Evolutionary conservation across 495 filamentous ascomycete genomes (phyloP).

Genomic region (Daldinia grandis): DNA sequence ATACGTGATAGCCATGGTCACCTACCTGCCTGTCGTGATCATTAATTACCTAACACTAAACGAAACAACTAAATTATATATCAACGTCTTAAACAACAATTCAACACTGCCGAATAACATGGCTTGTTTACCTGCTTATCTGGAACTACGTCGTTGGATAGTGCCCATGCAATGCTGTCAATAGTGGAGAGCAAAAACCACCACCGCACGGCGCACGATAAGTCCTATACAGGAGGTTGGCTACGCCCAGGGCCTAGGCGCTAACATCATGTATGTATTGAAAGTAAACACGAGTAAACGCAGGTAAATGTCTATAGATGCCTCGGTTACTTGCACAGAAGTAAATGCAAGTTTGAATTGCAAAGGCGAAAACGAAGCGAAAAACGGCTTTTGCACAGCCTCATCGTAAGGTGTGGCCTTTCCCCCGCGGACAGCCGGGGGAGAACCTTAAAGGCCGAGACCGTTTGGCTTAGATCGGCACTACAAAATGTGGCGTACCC

Average conservation of each 20-base stretch:
- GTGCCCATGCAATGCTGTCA: background rate
- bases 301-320: background rate
- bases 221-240: background rate
- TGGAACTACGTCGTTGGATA: background rate
- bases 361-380: slow-evolving; percentile 15
- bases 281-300: slow-evolving; percentile 8
- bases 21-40: background rate
- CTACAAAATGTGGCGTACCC: slow-evolving; percentile 1
- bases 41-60: background rate
- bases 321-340: background rate
- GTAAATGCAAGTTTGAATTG: background rate
- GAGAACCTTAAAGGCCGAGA: slow-evolving; percentile 10
- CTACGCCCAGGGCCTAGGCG: slow-evolving; percentile 6
- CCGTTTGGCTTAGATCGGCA: slow-evolving; percentile 4
- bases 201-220: background rate
- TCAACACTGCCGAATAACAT: background rate
- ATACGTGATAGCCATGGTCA: background rate
- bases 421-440: background rate
- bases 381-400: slow-evolving; percentile 32
- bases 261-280: background rate
- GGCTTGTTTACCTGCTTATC: background rate
- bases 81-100: background rate
- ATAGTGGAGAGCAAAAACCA: background rate
- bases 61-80: background rate
- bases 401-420: slow-evolving; percentile 21